phyloP scores from a whole-genome alignment of 1,284 basidiomycete species.

The Cutaneotrichosporon cutaneum region DNA sequence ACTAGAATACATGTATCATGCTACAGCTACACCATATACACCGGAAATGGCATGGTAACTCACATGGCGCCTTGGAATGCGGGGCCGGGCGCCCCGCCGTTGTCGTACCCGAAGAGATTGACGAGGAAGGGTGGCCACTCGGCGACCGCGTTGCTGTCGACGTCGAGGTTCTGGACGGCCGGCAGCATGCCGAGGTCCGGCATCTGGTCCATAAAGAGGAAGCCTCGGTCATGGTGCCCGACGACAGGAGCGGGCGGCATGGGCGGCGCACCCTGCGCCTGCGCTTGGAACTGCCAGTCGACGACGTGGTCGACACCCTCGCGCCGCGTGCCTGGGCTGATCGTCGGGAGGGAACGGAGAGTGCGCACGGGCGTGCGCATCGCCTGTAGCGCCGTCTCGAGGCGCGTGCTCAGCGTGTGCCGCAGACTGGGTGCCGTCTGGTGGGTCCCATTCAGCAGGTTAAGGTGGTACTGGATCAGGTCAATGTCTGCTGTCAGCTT shows the following conservation, averaged over 20 bases:
- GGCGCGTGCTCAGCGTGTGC: conserved; percentile 22
- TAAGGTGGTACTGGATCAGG: conserved; percentile 29
- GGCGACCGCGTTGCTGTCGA: conserved; percentile 13
- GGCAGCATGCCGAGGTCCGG: conserved; percentile 20
- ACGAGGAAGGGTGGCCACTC: conserved; percentile 28
- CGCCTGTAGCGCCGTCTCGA: conserved; percentile 25
- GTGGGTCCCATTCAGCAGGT: conserved; percentile 24
- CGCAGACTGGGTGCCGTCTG: conserved; percentile 26
- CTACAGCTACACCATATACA: neutral
- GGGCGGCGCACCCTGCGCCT: neutral
- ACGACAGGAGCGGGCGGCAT: neutral
- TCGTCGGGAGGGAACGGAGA: neutral
- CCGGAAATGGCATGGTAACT: too few species aligned
- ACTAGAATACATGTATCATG: conserved; percentile 1
- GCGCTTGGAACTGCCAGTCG: conserved; percentile 10
- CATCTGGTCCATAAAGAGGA: conserved; percentile 22
- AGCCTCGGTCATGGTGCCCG: neutral
- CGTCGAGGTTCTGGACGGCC: conserved; percentile 18
- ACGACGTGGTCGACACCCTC: conserved; percentile 7
- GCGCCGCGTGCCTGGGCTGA: neutral
- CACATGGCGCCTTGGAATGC: neutral
- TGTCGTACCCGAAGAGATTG: conserved; percentile 25
- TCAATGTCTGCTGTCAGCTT: conserved; percentile 20
- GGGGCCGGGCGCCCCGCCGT: neutral
- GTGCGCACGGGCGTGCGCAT: conserved; percentile 22